These are phyloP conservation scores for Saccharum hybrid DNA, from an alignment of 202 grass and related monocot species.

Conservation along the genomic window DNA sequence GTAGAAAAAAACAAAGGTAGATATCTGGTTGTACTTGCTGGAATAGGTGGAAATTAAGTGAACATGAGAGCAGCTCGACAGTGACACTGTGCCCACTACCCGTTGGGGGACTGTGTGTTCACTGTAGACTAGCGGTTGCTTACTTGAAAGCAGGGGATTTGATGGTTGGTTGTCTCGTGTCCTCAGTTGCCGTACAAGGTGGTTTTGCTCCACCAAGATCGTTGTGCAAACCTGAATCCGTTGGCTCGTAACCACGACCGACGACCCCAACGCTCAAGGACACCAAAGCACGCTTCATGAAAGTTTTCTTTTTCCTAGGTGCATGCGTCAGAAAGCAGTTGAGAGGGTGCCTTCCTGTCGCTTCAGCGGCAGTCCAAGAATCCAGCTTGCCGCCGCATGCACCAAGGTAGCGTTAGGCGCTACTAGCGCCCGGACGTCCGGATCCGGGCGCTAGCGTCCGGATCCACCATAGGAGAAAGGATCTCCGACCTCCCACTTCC, in stretches of 20 bases:
- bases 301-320: neutral
- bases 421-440: too few species aligned
- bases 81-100: conserved; percentile 22
- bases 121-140: neutral
- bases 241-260: neutral
- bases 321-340: too few species aligned
- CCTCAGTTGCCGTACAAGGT: neutral
- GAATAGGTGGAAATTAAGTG: neutral
- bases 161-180: neutral
- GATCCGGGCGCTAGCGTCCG: too few species aligned
- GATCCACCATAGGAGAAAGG: too few species aligned
- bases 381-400: neutral
- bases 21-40: neutral
- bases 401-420: neutral
- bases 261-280: too few species aligned
- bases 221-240: neutral
- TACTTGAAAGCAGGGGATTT: too few species aligned
- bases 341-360: neutral
- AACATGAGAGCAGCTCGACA: neutral
- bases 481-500: too few species aligned
- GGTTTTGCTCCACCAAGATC: neutral
- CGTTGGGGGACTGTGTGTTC: neutral
- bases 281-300: too few species aligned
- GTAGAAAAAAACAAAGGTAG: too few species aligned
- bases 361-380: conserved; percentile 35